phyloP scores from a whole-genome alignment of 148 eudicot genomes.

The Diospyros lotus region DNA sequence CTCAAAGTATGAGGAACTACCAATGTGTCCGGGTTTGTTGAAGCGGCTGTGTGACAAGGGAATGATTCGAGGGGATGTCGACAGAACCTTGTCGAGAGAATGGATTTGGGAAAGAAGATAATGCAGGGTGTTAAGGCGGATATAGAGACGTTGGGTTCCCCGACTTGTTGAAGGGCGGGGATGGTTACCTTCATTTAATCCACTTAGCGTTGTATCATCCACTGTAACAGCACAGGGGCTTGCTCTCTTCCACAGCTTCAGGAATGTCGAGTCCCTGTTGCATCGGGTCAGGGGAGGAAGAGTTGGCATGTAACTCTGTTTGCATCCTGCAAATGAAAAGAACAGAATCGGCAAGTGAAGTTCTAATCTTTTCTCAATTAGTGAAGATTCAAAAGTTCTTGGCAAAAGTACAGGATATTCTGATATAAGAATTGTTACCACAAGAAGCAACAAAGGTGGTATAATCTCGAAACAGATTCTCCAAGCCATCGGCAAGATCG shows the following conservation, averaged over 20 bases:
- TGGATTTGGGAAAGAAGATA: constrained; percentile 68
- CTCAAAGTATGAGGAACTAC: constrained; percentile 50
- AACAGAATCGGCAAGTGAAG: not conserved
- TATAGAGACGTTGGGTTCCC: constrained; percentile 91
- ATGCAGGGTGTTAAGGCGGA: constrained; percentile 86
- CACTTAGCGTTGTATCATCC: constrained; percentile 29
- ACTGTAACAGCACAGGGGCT: constrained; percentile 47
- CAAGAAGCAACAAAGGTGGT: constrained; percentile 75
- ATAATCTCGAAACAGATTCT: constrained; percentile 64
- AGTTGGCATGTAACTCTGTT: constrained; percentile 83
- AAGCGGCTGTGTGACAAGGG: constrained; percentile 26
- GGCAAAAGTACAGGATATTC: not conserved
- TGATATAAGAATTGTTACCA: constrained; percentile 37
- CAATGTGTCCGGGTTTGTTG: constrained; percentile 31
- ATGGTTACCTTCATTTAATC: constrained; percentile 44
- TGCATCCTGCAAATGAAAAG: constrained; percentile 52
- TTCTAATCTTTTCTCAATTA: not conserved
- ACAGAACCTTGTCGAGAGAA: constrained; percentile 62
- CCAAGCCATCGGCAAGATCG: constrained; percentile 63
- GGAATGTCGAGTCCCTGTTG: constrained; percentile 58
- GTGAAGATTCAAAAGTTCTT: not conserved
- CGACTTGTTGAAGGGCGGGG: constrained; percentile 90
- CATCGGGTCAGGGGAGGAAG: constrained; percentile 94
- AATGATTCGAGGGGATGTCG: constrained; percentile 46
- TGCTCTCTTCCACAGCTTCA: constrained; percentile 65